Base-by-base conservation (phyloP, 805 yeast genomes). In the Saturnispora silvae region DNA sequence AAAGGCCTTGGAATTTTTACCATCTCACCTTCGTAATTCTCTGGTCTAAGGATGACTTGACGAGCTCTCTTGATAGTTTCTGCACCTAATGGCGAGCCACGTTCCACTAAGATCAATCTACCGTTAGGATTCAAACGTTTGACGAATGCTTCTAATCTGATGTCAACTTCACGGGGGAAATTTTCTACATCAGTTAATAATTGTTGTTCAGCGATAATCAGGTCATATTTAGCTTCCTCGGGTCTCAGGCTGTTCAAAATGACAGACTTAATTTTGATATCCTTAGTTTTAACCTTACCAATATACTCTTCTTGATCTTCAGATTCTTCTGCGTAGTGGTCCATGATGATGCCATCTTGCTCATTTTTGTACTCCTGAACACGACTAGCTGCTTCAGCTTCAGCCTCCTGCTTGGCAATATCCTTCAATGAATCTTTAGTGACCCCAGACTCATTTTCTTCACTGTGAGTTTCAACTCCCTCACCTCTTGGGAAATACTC, bases 61-160 rank as follows among this genome's bases (percentile, higher is more conserved):
- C 98, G 68, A 4, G 96, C 96, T 37, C 96, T 66, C 0, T 95
- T 94, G 40, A 86, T 70, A 3, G 75, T 67, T 57, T 92, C 98
- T 52, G 84, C 84, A 0, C 97, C 97, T 23, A 77, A 52, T 0
- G 96, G 84, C 39, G 81, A 82, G 3, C 98, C 98, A 44, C 96
- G 67, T 59, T 92, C 97, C 3, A 87, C 60, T 2, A 92, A 54
- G 1, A 86, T 77, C 10, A 89, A 57, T 41, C 77, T 77, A 0
- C 97, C 98, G 9, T 74, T 72, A 0, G 96, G 95, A 13, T 73
- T 70, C 32, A 87, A 59, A 14, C 81, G 59, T 14, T 67, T 63
- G 18, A 86, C 61, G 24, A 81, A 63, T 41, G 66, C 64, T 43
- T 77, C 75, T 8, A 84, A 49, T 36, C 69, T 77, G 17, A 67